Conservation (phyloP, 345 rosid genomes). For the Lenwebbia sp. region DNA sequence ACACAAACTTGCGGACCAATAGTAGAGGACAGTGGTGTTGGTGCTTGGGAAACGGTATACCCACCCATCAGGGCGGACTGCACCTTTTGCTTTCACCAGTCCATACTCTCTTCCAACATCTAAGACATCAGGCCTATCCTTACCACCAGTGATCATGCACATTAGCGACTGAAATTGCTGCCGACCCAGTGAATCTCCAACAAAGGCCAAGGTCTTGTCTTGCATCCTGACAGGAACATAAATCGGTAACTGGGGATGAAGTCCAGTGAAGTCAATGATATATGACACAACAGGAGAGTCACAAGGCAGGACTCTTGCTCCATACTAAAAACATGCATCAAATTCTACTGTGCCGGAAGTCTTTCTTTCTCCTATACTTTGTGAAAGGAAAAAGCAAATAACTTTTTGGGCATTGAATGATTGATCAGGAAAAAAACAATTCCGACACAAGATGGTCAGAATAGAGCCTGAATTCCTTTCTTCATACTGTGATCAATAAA, state of each 20-base stretch:
- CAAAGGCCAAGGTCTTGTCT: conserved; percentile 39
- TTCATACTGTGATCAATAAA: background rate
- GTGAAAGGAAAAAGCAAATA: background rate
- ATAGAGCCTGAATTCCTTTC: background rate
- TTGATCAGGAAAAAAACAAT: background rate
- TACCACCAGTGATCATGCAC: conserved; percentile 48
- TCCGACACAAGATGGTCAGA: background rate
- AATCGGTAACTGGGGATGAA: background rate
- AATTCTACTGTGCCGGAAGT: background rate
- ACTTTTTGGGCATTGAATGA: background rate
- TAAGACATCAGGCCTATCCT: conserved; percentile 25
- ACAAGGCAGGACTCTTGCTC: background rate
- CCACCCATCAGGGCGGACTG: conserved; percentile 43
- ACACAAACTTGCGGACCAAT: conserved; percentile 51
- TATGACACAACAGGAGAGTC: background rate
- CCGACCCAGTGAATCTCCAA: conserved; percentile 52
- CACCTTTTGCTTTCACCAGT: conserved; percentile 21
- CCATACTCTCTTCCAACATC: conserved; percentile 39
- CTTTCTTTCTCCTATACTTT: background rate
- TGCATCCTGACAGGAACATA: conserved; percentile 27
- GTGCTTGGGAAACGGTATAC: conserved; percentile 38
- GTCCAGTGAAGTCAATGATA: background rate
- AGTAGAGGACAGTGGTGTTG: conserved; percentile 45
- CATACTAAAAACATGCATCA: background rate
- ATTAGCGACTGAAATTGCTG: conserved; percentile 53